Conservation (phyloP, 371 early-diverging fungal species). For the Thermomucor indicae-seudaticae region DNA sequence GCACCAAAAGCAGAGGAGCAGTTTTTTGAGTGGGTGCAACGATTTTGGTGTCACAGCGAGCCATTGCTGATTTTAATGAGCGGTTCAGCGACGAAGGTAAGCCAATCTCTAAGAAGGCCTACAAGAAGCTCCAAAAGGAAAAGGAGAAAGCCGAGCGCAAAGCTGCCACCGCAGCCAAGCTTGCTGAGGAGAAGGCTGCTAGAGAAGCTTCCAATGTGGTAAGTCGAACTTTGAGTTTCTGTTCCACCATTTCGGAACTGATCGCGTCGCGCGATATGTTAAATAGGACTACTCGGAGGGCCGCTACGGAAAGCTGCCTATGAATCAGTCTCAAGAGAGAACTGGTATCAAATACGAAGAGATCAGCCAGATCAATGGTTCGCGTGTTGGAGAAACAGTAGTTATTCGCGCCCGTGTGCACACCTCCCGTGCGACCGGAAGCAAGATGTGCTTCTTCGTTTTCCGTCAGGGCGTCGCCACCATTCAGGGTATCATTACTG, state of each 20-base stretch:
- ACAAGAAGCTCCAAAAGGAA: slow-evolving; percentile 93
- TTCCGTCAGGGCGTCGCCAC: slow-evolving; percentile 87
- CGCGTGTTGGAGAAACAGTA: slow-evolving; percentile 72
- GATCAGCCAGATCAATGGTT: slow-evolving; percentile 53
- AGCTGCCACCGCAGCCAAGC: slow-evolving; percentile 71
- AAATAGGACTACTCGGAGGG: slow-evolving; percentile 73
- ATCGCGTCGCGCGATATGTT: neutral
- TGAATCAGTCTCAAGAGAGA: slow-evolving; percentile 84
- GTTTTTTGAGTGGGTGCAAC: slow-evolving; percentile 45
- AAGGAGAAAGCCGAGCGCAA: slow-evolving; percentile 83
- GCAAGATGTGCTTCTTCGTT: slow-evolving; percentile 90
- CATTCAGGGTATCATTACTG: slow-evolving; percentile 80
- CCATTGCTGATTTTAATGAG: neutral
- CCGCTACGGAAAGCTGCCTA: slow-evolving; percentile 83
- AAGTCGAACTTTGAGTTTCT: slow-evolving; percentile 11
- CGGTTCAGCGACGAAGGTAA: slow-evolving; percentile 74
- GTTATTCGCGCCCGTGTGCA: slow-evolving; percentile 89
- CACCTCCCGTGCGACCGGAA: slow-evolving; percentile 81
- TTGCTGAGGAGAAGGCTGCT: slow-evolving; percentile 85
- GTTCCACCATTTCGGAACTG: neutral
- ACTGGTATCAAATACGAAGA: slow-evolving; percentile 55
- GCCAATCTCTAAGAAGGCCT: slow-evolving; percentile 87
- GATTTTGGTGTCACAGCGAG: neutral
- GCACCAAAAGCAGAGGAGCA: slow-evolving; percentile 55
- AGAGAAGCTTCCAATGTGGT: slow-evolving; percentile 68